Conservation (phyloP, 176 grass and related monocot genomes). For the Phyllostachys edulis region DNA sequence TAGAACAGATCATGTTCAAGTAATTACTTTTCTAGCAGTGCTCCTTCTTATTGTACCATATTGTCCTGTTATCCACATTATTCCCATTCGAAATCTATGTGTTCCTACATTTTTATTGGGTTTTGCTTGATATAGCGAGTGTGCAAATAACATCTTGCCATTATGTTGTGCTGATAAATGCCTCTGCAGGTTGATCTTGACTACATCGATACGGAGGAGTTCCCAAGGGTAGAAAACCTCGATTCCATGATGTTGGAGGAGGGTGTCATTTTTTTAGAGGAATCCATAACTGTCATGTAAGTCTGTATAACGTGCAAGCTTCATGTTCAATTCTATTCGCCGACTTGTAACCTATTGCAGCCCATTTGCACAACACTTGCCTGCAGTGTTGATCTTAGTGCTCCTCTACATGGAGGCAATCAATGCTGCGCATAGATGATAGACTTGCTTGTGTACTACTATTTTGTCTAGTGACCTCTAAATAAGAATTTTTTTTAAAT, state of each 20-base stretch:
- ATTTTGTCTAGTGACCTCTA: background rate
- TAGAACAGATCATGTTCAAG: no score
- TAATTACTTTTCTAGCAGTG: background rate
- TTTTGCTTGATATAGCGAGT: background rate
- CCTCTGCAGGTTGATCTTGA: constrained; percentile 80
- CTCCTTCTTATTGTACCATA: background rate
- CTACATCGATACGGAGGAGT: constrained; percentile 58
- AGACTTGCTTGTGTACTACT: background rate
- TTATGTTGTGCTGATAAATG: constrained; percentile 27
- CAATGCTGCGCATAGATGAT: background rate
- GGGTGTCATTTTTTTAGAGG: constrained; percentile 43
- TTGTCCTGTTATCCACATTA: background rate
- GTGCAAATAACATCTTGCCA: background rate
- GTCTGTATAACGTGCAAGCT: background rate
- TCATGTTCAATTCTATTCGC: background rate
- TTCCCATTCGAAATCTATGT: background rate
- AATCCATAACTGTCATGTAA: background rate
- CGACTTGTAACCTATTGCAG: background rate
- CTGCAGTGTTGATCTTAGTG: background rate
- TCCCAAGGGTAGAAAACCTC: constrained; percentile 53
- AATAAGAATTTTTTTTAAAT: no score
- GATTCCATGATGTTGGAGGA: constrained; percentile 85
- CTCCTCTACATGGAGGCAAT: background rate
- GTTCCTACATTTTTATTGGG: background rate
- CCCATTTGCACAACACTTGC: background rate